phyloP scores from a whole-genome alignment of 495 filamentous ascomycete genomes.

The Barbatosphaeria neglecta region DNA sequence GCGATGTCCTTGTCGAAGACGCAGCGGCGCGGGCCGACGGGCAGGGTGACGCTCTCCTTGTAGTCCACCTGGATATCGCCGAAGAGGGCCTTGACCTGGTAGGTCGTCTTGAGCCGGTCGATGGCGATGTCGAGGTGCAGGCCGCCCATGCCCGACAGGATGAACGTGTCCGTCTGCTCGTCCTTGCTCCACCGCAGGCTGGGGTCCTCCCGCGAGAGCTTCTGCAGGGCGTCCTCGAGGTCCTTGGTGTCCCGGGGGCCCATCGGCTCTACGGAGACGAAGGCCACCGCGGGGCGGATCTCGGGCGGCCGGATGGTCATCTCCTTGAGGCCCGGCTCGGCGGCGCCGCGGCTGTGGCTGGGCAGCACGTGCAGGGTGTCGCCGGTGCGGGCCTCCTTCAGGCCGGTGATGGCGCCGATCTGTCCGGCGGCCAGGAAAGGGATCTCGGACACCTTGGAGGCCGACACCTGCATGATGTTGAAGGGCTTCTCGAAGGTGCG shows the following conservation, averaged over 20 bases:
- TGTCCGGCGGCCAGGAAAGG: constrained; percentile 70
- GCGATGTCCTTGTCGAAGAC: constrained; percentile 69
- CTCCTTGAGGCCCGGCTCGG: constrained; percentile 50
- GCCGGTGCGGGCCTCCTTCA: constrained; percentile 83
- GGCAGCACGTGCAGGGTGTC: constrained; percentile 77
- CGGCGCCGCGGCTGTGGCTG: constrained; percentile 28
- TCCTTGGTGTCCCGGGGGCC: constrained; percentile 66
- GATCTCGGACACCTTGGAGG: constrained; percentile 75
- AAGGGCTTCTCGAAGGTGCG: constrained; percentile 71
- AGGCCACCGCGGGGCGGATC: constrained; percentile 90
- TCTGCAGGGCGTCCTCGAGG: constrained; percentile 59
- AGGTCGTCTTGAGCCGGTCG: constrained; percentile 75
- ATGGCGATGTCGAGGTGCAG: constrained; percentile 94
- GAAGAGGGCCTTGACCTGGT: constrained; percentile 79
- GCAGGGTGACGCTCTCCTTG: constrained; percentile 57
- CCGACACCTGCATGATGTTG: constrained; percentile 83
- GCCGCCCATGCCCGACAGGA: constrained; percentile 92
- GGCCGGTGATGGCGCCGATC: constrained; percentile 88
- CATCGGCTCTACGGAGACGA: constrained; percentile 81
- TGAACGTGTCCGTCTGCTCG: constrained; percentile 85
- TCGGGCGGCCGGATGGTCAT: constrained; percentile 81
- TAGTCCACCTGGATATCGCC: constrained; percentile 95
- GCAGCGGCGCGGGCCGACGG: constrained; percentile 41
- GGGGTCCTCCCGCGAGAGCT: constrained; percentile 85
- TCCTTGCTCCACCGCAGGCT: constrained; percentile 77